Conservation (phyloP, 1,139 yeast genomes). For the Sugiyamaella japonica region DNA sequence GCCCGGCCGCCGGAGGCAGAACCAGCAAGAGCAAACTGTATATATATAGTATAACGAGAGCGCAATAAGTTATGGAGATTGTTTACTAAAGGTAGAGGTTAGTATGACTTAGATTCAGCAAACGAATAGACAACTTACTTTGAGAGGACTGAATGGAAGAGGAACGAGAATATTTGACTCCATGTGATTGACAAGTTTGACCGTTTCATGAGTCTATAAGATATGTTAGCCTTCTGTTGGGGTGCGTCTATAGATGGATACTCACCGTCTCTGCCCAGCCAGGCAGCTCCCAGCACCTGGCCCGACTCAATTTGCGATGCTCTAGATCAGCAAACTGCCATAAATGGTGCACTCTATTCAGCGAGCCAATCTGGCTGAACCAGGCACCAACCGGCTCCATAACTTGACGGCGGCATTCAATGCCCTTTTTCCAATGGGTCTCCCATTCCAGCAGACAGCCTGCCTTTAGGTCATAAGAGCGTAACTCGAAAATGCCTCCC, state of each 20-base stretch:
- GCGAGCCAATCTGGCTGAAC: slow-evolving; percentile 45
- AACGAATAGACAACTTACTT: slow-evolving; percentile 16
- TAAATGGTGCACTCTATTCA: slow-evolving; percentile 46
- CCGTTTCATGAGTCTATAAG: slow-evolving; percentile 43
- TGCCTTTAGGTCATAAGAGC: slow-evolving; percentile 44
- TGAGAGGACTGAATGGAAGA: slow-evolving; percentile 44
- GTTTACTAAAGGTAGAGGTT: neutral
- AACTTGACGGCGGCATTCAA: slow-evolving; percentile 46
- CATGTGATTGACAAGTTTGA: slow-evolving; percentile 44
- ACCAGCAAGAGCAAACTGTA: too few species aligned
- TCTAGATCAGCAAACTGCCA: slow-evolving; percentile 50
- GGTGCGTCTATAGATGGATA: slow-evolving; percentile 7
- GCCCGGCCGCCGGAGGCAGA: neutral
- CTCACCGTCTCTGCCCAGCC: slow-evolving; percentile 46
- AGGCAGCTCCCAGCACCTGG: slow-evolving; percentile 47
- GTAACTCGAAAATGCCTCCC: slow-evolving; percentile 48
- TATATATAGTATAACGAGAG: neutral
- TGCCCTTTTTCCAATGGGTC: slow-evolving; percentile 44
- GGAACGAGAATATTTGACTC: slow-evolving; percentile 45
- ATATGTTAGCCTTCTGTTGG: slow-evolving; percentile 8
- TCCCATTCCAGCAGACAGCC: slow-evolving; percentile 48
- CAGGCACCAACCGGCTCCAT: slow-evolving; percentile 52
- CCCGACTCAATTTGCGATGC: slow-evolving; percentile 45
- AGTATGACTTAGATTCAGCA: neutral
- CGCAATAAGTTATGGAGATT: neutral